phyloP scores from a whole-genome alignment of 305 asterid genomes.

The Plantago lanceolata region DNA sequence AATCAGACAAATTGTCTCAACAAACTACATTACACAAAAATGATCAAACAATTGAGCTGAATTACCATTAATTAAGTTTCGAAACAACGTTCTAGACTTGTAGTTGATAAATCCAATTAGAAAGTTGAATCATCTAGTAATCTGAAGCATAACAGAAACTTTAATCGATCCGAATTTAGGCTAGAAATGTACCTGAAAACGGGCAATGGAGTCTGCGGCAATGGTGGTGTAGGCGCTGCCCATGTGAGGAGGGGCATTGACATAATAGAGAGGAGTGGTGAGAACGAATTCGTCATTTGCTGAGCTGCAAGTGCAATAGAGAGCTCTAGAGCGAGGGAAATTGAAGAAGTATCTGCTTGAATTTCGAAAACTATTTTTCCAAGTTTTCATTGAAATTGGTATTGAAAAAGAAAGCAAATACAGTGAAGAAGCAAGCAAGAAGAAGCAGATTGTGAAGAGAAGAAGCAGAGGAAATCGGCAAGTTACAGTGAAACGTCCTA shows the following conservation, averaged over 20 bases:
- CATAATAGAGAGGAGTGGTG: conserved; percentile 95
- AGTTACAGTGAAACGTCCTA: too few relatives aligned
- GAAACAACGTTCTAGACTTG: not conserved
- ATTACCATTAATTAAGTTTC: not conserved
- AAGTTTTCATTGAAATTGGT: conserved; percentile 23
- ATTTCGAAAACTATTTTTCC: conserved; percentile 27
- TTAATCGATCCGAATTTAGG: not conserved
- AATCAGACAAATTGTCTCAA: not conserved
- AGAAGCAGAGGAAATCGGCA: too few relatives aligned
- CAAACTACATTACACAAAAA: not conserved
- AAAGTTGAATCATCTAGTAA: too few relatives aligned
- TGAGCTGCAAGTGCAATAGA: conserved; percentile 47
- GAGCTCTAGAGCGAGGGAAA: conserved; percentile 25
- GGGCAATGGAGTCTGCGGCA: conserved; percentile 93
- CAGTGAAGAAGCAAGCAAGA: too few relatives aligned
- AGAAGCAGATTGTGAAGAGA: too few relatives aligned
- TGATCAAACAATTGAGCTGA: not conserved
- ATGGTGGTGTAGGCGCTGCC: conserved; percentile 98
- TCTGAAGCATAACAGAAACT: not conserved
- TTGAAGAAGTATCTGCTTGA: conserved; percentile 17
- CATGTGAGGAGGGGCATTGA: conserved; percentile 97
- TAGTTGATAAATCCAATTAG: too few relatives aligned
- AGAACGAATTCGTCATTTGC: conserved; percentile 53
- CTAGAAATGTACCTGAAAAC: conserved; percentile 65
- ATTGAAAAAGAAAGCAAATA: too few relatives aligned